Evolutionary conservation across 2,329 filamentous ascomycete species (phyloP), one percentile per base, ranked within the genome.

Genomic region (Thelonectria olida): DNA sequence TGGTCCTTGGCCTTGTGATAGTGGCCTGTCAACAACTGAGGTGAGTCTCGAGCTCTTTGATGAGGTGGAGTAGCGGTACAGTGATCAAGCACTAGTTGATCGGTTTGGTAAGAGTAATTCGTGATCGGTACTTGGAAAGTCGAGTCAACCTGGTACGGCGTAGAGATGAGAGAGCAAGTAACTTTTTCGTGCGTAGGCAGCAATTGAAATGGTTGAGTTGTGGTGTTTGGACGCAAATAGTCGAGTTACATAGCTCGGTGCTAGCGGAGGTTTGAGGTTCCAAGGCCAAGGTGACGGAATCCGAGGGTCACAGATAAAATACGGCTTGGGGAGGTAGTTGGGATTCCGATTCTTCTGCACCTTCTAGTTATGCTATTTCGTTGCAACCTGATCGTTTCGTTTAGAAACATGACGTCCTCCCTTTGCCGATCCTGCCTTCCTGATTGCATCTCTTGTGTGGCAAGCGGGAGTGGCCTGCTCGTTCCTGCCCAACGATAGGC

Each of bases 21-120:
- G 58, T 57, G 53, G 48, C 56, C 62, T 70, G 61, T 63, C 34
- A 58, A 61, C 38, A 52, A 58, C 51, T 54, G 54, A 70, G 64
- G 67, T 56, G 55, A 69, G 64, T 64, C 67, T 70, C 66, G 54
- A 62, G 67, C 61, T 66, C 61, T 50, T 56, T 48, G 65, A 57
- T 49, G 36, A 58, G 49, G 28, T 31, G 28, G 28, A 31, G 28
- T 13, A 31, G 55, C 55, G 48, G 39, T 42, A 25, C 39, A 17
- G 39, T 65, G 63, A 55, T 56, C 58, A 68, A 65, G 57, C 58
- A 31, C 7, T n/a, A n/a, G 58, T 62, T 38, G 31, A 23, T 58
- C 59, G 53, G 56, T 61, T n/a, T 31, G 28, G 7, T 31, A 31
- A 31, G 28, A 31, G 28, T 31, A 31, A 7, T 31, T 31, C 28